Base-by-base conservation (phyloP, 257 asterid genomes). In the Penstemon newberryi region DNA sequence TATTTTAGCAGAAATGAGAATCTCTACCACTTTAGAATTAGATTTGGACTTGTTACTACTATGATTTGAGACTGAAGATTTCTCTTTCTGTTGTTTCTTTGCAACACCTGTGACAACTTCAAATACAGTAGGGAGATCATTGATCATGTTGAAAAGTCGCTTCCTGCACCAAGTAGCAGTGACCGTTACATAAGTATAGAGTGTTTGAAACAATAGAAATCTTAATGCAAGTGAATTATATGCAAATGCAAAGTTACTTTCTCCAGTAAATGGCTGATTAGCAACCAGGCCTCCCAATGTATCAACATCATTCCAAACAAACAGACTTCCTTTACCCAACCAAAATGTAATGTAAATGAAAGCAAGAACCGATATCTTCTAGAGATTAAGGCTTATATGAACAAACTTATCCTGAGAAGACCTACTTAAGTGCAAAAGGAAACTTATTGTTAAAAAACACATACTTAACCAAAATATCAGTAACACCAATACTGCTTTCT, bases 71-170 rank as follows among this genome's bases (percentile, higher is more conserved):
- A 81, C 80, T 3, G 81, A 71, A 71, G 92, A 75, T 79, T 87
- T 83, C 74, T 89, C 96, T 58, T 80, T 85, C 73, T 74, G 80
- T 64, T 81, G 91, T 69, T 75, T 87, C 80, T 85, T 81, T 36
- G 84, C 81, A 53, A 82, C 88, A 63, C 94, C 94, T 49, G 85
- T 75, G 73, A 91, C 89, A 50, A 85, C 84, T 82, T 91, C 96
- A 80, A 73, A 87, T 18, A 91, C 78, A 3, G 98, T 84, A 25
- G 96, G 96, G 40, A 87, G 83, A 47, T 84, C 91, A 72, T 85
- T 89, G 72, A 89, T 84, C 96, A 87, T 73, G 84, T 75, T 77
- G 79, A 89, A 91, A 47, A 91, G 95, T 54, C 85, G 83, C 67
- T 82, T 80, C 94, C 97, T 91, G 86, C 61, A 78, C 47, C 55